A percentile compares a stretch with the other conserved stretches of the same genome.
Evolutionary conservation across 2,329 filamentous ascomycete species (phyloP).

Genomic region (Fusarium sp.): DNA sequence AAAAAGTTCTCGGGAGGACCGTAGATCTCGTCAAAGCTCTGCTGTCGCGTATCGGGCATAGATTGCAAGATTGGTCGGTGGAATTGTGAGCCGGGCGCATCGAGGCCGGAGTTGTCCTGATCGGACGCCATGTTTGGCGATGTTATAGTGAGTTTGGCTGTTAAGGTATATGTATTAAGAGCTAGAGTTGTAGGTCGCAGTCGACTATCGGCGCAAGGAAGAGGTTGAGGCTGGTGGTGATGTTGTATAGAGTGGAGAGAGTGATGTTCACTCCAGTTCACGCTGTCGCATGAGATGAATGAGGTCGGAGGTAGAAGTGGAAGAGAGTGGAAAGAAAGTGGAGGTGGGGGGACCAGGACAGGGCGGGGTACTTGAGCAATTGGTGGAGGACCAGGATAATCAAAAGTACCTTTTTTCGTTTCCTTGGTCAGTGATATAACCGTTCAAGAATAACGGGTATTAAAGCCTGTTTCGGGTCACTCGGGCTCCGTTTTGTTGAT

Average conservation of each 20-base stretch:
- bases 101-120: constrained; percentile 47
- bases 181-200: neutral
- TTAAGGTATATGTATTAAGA: neutral
- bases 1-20: constrained; percentile 98
- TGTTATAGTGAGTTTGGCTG: constrained; percentile 11
- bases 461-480: constrained; percentile 11
- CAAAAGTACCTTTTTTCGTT: neutral
- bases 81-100: constrained; percentile 46
- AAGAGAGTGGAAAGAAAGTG: neutral
- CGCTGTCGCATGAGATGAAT: constrained; percentile 27
- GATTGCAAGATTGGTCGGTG: constrained; percentile 70
- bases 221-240: constrained; percentile 6
- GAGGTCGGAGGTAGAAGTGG: constrained; percentile 1
- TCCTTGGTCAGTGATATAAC: neutral
- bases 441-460: neutral
- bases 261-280: neutral
- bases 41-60: constrained; percentile 80
- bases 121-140: constrained; percentile 57
- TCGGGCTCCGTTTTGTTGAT: neutral
- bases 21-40: constrained; percentile 99
- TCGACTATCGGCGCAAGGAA: neutral
- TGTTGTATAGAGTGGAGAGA: constrained; percentile 12
- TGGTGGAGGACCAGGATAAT: neutral
- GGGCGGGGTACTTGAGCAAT: constrained; percentile 18
- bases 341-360: constrained; percentile 8